phyloP scores from a whole-genome alignment of 768 basidiomycete species.

The Holtermannia corniformis region DNA sequence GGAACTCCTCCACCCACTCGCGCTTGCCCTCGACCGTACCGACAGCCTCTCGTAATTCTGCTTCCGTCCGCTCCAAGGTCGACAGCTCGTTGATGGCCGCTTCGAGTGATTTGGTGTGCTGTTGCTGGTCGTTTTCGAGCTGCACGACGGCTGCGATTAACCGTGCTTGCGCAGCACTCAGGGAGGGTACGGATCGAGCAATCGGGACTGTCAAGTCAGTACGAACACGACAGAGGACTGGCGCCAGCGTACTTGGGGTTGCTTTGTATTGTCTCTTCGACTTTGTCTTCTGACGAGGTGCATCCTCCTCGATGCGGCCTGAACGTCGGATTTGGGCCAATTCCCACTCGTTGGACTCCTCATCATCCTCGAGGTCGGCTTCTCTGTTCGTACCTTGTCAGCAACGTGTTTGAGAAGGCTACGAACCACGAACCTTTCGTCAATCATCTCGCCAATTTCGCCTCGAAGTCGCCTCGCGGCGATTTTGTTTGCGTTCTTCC shows the following conservation, averaged over 20 bases:
- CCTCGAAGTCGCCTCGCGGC: slow-evolving; percentile 37
- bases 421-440: slow-evolving; percentile 32
- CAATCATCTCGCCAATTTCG: slow-evolving; percentile 44
- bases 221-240: background rate
- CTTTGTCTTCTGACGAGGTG: slow-evolving; percentile 8
- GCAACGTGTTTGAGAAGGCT: background rate
- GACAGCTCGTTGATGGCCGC: slow-evolving; percentile 33
- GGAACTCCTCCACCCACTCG: slow-evolving; percentile 44
- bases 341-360: slow-evolving; percentile 42
- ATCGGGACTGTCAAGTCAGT: slow-evolving; percentile 35
- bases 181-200: slow-evolving; percentile 40
- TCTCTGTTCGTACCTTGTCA: slow-evolving; percentile 18
- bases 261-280: slow-evolving; percentile 35
- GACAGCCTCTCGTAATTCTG: slow-evolving; percentile 42
- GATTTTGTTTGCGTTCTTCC: slow-evolving; percentile 40
- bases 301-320: slow-evolving; percentile 19
- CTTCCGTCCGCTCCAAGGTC: slow-evolving; percentile 41
- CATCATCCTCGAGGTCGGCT: slow-evolving; percentile 41
- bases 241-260: slow-evolving; percentile 37
- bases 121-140: slow-evolving; percentile 23
- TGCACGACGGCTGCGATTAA: slow-evolving; percentile 38
- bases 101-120: slow-evolving; percentile 31
- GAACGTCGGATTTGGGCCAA: slow-evolving; percentile 43
- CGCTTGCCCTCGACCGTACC: slow-evolving; percentile 42
- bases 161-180: slow-evolving; percentile 36